phyloP scores from a whole-genome alignment of 2,329 filamentous ascomycete genomes.

The Aspergillus neoniger region DNA sequence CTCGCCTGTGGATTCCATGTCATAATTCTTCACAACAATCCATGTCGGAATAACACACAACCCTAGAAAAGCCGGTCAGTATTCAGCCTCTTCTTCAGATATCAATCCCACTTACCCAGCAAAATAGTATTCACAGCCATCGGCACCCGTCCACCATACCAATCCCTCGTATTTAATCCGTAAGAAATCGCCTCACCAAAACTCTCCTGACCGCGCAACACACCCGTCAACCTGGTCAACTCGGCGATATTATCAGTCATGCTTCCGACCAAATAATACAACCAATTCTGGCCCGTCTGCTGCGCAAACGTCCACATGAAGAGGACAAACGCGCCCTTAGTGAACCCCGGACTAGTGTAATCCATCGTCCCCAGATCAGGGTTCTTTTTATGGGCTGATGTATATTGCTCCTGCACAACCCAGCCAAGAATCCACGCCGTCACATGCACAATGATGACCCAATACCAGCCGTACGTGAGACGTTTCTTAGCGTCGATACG shows the following conservation, averaged over 20 bases:
- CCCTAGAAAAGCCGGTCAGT: constrained; percentile 16
- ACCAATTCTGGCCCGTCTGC: constrained; percentile 58
- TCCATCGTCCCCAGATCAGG: constrained; percentile 40
- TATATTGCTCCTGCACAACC: constrained; percentile 57
- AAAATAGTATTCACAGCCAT: constrained; percentile 44
- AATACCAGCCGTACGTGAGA: constrained; percentile 49
- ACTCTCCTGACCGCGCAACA: constrained; percentile 49
- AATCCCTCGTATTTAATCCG: constrained; percentile 47
- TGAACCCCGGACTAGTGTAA: constrained; percentile 48
- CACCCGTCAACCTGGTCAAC: constrained; percentile 43
- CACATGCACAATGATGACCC: constrained; percentile 49
- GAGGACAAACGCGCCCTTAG: constrained; percentile 52
- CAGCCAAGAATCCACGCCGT: constrained; percentile 56
- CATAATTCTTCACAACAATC: constrained; percentile 26
- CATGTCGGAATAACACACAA: constrained; percentile 31
- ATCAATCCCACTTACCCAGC: constrained; percentile 24
- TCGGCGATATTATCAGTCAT: constrained; percentile 61
- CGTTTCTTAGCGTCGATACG: constrained; percentile 43
- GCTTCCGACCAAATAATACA: constrained; percentile 58
- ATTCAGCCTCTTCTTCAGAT: background rate
- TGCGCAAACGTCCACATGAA: constrained; percentile 54
- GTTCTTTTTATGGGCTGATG: constrained; percentile 27
- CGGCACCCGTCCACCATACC: constrained; percentile 46
- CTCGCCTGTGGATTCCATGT: background rate
- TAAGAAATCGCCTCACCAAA: constrained; percentile 49